These are phyloP conservation scores for Limonium bicolor DNA, from an alignment of 148 eudicot genomes.

Conservation along the genomic window DNA sequence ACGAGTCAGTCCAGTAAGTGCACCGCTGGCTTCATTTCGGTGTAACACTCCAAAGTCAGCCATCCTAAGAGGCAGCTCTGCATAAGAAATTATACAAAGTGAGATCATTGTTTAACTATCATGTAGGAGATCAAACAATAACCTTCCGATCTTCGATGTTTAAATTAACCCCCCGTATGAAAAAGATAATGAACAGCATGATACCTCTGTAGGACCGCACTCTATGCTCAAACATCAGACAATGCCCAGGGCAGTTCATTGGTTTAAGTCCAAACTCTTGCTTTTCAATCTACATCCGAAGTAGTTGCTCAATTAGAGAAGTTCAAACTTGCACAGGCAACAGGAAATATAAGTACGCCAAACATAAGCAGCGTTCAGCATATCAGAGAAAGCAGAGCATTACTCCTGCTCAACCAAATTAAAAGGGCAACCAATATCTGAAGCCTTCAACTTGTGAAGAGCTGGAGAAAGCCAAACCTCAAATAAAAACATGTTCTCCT, in stretches of 20 bases:
- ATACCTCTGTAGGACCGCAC: slow-evolving; percentile 97
- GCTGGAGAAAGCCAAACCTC: no score
- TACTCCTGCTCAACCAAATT: no score
- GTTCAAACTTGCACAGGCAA: no score
- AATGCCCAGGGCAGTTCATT: slow-evolving; percentile 99
- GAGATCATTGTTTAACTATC: no score
- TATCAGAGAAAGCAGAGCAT: no score
- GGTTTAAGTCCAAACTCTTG: slow-evolving; percentile 89
- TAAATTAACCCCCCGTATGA: no score
- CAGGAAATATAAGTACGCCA: no score
- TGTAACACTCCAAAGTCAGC: slow-evolving; percentile 98
- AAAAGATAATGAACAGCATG: neutral
- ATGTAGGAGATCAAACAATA: no score
- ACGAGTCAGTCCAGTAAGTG: slow-evolving; percentile 97
- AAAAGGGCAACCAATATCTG: no score
- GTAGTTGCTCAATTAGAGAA: neutral
- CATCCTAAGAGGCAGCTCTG: slow-evolving; percentile 94
- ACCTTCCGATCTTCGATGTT: no score
- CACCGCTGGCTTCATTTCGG: slow-evolving; percentile 98
- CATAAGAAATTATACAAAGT: slow-evolving; percentile 13
- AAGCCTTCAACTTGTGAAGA: no score
- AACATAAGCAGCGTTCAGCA: no score
- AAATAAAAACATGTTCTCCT: slow-evolving; percentile 94
- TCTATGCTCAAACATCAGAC: slow-evolving; percentile 88
- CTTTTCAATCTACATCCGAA: slow-evolving; percentile 46